Evolutionary conservation across 140 eudicot species (phyloP).

Genomic region (Ambrosia hybrid): DNA sequence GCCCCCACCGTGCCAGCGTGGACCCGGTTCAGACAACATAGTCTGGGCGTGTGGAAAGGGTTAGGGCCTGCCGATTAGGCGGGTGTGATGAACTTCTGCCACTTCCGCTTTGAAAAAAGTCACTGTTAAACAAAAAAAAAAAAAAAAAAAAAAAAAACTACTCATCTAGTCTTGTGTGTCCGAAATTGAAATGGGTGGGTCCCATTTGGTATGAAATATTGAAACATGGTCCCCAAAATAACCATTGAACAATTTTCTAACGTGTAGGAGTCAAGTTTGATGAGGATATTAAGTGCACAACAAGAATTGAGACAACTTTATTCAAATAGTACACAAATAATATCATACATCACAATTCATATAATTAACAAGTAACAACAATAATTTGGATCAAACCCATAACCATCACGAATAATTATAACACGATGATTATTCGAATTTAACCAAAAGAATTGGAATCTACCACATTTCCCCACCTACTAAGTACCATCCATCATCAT

Average conservation of each 20-base stretch:
- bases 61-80: too few species aligned
- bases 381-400: slow-evolving; percentile 1
- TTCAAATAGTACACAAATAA: slow-evolving; percentile 18
- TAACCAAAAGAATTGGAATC: slow-evolving; percentile 29
- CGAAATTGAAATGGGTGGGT: slow-evolving; percentile 7
- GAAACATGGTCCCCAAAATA: background rate
- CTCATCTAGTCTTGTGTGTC: background rate
- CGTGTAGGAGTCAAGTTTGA: slow-evolving; percentile 13
- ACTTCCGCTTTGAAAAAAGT: too few species aligned
- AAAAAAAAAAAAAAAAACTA: too few species aligned
- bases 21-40: too few species aligned
- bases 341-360: slow-evolving; percentile 14
- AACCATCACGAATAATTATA: slow-evolving; percentile 24
- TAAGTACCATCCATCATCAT: slow-evolving; percentile 39
- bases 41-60: too few species aligned
- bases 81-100: too few species aligned
- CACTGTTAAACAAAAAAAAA: too few species aligned
- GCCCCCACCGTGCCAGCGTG: too few species aligned
- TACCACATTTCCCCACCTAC: slow-evolving; percentile 36
- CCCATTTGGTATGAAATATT: background rate
- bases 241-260: background rate
- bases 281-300: background rate
- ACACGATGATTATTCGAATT: slow-evolving; percentile 23
- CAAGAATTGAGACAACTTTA: slow-evolving; percentile 25
- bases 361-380: slow-evolving; percentile 27